Percentiles rank a stretch among this genome's conserved stretches.
phyloP scores from a whole-genome alignment of 1,284 basidiomycete species.

The Pseudozyma thailandica region DNA sequence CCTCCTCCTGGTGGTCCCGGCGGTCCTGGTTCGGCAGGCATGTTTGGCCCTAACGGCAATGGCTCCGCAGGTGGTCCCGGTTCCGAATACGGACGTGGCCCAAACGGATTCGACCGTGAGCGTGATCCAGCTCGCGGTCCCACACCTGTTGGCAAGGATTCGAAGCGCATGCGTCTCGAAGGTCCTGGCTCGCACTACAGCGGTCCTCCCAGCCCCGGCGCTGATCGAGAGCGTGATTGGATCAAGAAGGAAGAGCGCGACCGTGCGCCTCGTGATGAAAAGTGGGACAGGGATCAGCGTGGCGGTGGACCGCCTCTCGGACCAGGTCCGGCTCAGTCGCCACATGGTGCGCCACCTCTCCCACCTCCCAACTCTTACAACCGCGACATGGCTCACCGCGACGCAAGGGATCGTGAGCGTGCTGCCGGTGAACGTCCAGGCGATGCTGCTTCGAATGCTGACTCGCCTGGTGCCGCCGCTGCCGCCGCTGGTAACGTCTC shows the following conservation, averaged over 20 bases:
- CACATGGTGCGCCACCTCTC: conserved; percentile 49
- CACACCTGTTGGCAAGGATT: conserved; percentile 65
- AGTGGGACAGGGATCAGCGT: conserved; percentile 62
- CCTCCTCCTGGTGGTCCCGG: conserved; percentile 69
- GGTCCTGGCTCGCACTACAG: conserved; percentile 45
- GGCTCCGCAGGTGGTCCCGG: conserved; percentile 36
- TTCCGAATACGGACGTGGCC: conserved; percentile 43
- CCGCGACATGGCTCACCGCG: conserved; percentile 41
- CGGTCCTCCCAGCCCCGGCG: conserved; percentile 52
- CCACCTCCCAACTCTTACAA: conserved; percentile 48
- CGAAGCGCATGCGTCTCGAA: conserved; percentile 51
- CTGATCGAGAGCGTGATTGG: conserved; percentile 63
- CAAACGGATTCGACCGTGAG: conserved; percentile 62
- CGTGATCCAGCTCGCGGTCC: conserved; percentile 60
- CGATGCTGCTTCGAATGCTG: conserved; percentile 24
- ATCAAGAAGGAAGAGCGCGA: conserved; percentile 62
- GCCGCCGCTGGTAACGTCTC: conserved; percentile 59
- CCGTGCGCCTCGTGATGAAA: conserved; percentile 50
- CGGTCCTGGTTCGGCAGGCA: conserved; percentile 64
- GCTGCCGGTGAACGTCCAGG: conserved; percentile 15
- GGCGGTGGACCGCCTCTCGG: conserved; percentile 42
- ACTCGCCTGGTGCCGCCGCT: conserved; percentile 38
- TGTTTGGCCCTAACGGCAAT: conserved; percentile 48
- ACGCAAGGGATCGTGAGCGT: conserved; percentile 38
- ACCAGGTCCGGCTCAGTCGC: conserved; percentile 46